phyloP scores from a whole-genome alignment of 805 yeast genomes.

The Blastobotrys muscicola region DNA sequence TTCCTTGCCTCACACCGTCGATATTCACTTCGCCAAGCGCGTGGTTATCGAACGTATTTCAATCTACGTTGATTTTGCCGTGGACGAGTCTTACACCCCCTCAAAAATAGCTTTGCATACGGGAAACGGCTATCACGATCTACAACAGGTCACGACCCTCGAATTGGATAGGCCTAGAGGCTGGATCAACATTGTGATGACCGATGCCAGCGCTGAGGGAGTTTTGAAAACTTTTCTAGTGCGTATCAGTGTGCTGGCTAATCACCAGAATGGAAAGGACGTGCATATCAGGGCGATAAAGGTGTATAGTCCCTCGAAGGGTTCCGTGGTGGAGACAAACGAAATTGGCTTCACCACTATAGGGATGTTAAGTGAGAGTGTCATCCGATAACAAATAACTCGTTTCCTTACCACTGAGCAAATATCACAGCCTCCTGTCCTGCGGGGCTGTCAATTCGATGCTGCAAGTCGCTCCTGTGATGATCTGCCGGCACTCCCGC shows the following conservation, averaged over 20 bases:
- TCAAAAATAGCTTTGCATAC: conserved; percentile 52
- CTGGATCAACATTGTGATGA: conserved; percentile 51
- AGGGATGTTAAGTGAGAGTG: conserved; percentile 21
- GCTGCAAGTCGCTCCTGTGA: too few species aligned
- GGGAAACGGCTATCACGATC: conserved; percentile 73
- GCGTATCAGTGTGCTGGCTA: conserved; percentile 53
- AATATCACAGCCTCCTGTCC: too few species aligned
- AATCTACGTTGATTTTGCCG: conserved; percentile 55
- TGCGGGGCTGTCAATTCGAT: neutral
- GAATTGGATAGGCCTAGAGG: conserved; percentile 61
- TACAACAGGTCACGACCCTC: conserved; percentile 53
- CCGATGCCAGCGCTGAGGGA: conserved; percentile 30
- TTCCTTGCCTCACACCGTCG: conserved; percentile 71
- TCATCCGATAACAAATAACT: neutral
- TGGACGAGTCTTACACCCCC: conserved; percentile 94
- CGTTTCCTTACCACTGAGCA: too few species aligned
- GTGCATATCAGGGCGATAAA: conserved; percentile 75
- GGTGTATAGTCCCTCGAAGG: conserved; percentile 37
- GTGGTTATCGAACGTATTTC: conserved; percentile 62
- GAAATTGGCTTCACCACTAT: conserved; percentile 22
- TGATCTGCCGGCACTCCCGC: too few species aligned
- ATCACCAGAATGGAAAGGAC: conserved; percentile 95
- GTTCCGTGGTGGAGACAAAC: conserved; percentile 17
- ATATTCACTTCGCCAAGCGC: conserved; percentile 68
- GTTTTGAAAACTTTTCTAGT: conserved; percentile 59